Evolutionary conservation across 129 eudicot genomes (phyloP), one percentile per base, ranked within the genome.

Genomic region (Chrysanthemum makinoi): DNA sequence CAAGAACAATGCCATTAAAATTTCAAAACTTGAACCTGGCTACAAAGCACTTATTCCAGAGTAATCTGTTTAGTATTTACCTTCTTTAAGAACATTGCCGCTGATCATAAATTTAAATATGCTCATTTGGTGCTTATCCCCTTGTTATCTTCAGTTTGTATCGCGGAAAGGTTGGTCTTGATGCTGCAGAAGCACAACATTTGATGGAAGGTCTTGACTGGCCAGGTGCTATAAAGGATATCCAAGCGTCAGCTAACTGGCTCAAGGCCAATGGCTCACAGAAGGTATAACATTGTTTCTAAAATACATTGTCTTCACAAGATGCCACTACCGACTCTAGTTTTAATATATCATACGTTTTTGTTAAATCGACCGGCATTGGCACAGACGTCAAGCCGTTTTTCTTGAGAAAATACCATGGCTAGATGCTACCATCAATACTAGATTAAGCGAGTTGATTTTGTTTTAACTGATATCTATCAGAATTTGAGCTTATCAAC

Each of bases 101-200:
- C 10, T 69, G 10, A 17, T 66, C 16, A 55, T 64, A 22, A 26
- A 1, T 35, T 39, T 14, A 2, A 26, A 20, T 0, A 2, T 54
- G n/a, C 16, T 57, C 14, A 16, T 16, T 58, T 18, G 10, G 15
- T 17, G 43, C 24, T 47, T 52, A 54, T 65, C 11, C 28, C 35
- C 63, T 46, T 15, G 30, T 65, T 14, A 64, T 24, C 17, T 18
- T 28, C 82, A 93, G 98, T 78, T 85, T 93, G 86, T 93, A 93
- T 66, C 84, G 96, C 2, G 98, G 98, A 54, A 93, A 89, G 86
- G 90, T 93, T 47, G 98, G 98, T 30, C 81, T 93, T 66, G 98
- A 93, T 80, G 95, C 74, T 64, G 96, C 96, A 0, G 98, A 93
- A 82, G 98, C 98, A 39, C 98, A 93, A 44, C 98, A 93, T 81